phyloP scores from a whole-genome alignment of 2,329 filamentous ascomycete species.

The Ceratocystis huliohia region DNA sequence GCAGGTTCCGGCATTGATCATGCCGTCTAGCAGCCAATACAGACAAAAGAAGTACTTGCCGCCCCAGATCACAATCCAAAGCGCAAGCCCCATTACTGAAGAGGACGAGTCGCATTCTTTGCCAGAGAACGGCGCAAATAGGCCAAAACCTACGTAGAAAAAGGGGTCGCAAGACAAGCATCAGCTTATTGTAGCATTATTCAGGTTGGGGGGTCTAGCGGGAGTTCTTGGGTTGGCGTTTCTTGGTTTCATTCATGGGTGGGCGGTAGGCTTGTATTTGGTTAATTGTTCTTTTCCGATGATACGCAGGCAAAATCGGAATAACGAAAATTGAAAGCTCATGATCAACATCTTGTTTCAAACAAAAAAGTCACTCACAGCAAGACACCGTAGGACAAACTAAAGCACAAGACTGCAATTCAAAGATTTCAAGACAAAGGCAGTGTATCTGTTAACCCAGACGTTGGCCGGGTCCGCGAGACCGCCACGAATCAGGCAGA shows the following conservation, averaged over 20 bases:
- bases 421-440: not conserved
- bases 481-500: slow-evolving; percentile 51
- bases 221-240: not conserved
- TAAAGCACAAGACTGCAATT: not conserved
- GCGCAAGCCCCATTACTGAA: slow-evolving; percentile 25
- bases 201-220: not conserved
- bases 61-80: slow-evolving; percentile 26
- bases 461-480: slow-evolving; percentile 48
- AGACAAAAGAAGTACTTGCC: slow-evolving; percentile 33
- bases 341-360: too few species aligned
- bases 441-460: slow-evolving; percentile 35
- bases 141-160: not conserved
- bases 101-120: slow-evolving; percentile 21
- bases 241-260: not conserved
- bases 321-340: not conserved
- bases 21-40: slow-evolving; percentile 32
- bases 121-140: not conserved
- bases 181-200: not conserved
- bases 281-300: not conserved
- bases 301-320: not conserved
- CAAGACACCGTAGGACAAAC: not conserved
- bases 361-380: not conserved
- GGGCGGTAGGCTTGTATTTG: not conserved
- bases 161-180: not conserved
- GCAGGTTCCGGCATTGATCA: slow-evolving; percentile 28